Base-by-base conservation (phyloP, 2,329 filamentous ascomycete species). In the Aspergillus amoenus region DNA sequence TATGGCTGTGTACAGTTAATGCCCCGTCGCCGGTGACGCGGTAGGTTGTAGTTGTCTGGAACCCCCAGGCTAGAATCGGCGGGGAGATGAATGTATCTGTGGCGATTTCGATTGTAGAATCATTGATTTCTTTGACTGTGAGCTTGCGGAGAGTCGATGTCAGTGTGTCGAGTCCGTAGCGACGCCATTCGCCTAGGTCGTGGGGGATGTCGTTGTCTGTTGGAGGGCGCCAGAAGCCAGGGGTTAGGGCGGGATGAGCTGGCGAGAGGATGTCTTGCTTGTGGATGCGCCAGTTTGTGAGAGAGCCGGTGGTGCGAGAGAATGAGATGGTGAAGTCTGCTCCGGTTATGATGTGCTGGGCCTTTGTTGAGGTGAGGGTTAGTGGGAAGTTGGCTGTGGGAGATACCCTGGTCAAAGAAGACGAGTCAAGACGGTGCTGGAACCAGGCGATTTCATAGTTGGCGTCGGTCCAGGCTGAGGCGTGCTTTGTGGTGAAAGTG, bases 381-480 rank as follows among this genome's bases (percentile, higher is more conserved):
- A 52, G 6, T 9, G 49, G 12, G 27, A 57, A 49, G 7, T n/a
- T 34, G 7, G 42, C 15, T n/a, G 32, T 37, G 5, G 32, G 15
- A 2, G 41, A 12, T 6, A 34, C 3, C 6, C n/a, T 11, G 12
- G 7, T 5, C 1, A n/a, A 22, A 3, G 41, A n/a, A 0, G 54
- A 32, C 11, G 30, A 5, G 32, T 44, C 30, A 4, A 60, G 55
- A 21, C 51, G 52, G 27, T 57, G 55, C 42, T 47, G 64, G 61
- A 18, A 62, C 44, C 48, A 61, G 30, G 37, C 60, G 59, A 47
- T 53, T 51, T 47, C 54, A 42, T 45, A 49, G 32, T 55, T 55
- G 18, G 84, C 83, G 85, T 66, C 86, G 82, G 83, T 83, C 86
- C 64, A 87, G 13, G 43, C 2, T 1, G 55, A 80, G 59, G 81